These are phyloP conservation scores for Voacanga thouarsii DNA, from an alignment of 257 asterid genomes.

Conservation along the genomic window DNA sequence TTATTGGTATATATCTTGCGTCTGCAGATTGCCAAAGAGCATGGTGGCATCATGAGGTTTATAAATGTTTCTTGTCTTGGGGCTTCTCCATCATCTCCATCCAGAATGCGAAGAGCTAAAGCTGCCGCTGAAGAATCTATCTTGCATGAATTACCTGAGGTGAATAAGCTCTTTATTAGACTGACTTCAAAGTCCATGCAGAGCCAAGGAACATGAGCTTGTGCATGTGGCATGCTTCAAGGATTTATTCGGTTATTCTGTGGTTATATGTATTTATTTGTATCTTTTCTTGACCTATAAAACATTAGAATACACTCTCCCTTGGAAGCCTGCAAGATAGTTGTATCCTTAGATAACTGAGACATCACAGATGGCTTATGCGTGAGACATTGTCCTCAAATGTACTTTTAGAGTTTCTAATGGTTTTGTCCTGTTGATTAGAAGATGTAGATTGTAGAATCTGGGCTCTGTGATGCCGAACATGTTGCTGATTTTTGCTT, in stretches of 20 bases:
- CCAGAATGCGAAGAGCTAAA: conserved; percentile 81
- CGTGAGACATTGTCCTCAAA: background rate
- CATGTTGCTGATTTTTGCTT: background rate
- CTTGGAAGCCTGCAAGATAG: background rate
- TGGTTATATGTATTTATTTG: background rate
- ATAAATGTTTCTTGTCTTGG: conserved; percentile 92
- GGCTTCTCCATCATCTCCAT: conserved; percentile 72
- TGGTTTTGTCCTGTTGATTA: background rate
- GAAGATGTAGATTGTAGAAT: background rate
- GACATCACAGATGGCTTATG: background rate
- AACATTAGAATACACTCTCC: background rate
- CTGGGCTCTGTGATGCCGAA: background rate
- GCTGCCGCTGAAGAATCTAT: conserved; percentile 95
- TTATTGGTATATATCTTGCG: conserved; percentile 17
- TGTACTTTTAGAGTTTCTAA: background rate
- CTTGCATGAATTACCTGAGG: conserved; percentile 73
- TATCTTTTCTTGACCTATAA: background rate
- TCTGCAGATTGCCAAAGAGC: conserved; percentile 86
- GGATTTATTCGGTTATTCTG: background rate
- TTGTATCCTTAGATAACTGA: background rate
- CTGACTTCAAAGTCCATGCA: background rate
- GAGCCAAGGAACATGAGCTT: background rate
- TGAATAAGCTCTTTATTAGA: conserved; percentile 17
- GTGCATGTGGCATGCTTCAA: background rate
- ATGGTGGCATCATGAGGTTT: conserved; percentile 90